A percentile compares a stretch with the other conserved stretches of the same genome.
Evolutionary conservation across 305 asterid species (phyloP).

Genomic region (Fraxinus platypoda): DNA sequence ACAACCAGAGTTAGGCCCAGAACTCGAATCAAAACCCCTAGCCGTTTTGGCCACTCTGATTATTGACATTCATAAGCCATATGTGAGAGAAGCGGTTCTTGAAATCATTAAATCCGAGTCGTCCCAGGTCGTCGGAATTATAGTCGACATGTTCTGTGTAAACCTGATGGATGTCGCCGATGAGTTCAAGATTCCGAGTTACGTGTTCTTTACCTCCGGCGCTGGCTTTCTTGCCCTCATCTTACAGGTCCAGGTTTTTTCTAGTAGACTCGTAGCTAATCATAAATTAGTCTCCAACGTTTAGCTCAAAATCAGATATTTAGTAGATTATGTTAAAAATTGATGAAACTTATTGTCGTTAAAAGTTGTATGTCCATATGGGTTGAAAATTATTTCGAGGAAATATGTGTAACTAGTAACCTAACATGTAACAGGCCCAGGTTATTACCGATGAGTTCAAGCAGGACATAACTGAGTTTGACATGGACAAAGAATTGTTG

Average conservation of each 20-base stretch:
- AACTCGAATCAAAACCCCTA: neutral
- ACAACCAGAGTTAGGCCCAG: neutral
- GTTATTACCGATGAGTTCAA: constrained; percentile 25
- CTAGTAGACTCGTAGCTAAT: neutral
- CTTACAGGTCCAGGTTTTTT: neutral
- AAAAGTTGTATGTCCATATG: too few species aligned
- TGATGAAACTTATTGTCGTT: too few species aligned
- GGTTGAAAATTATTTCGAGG: neutral
- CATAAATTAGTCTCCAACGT: too few species aligned
- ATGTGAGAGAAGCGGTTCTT: constrained; percentile 32
- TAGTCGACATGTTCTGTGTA: constrained; percentile 46
- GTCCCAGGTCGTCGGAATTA: constrained; percentile 26
- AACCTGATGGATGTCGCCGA: constrained; percentile 51
- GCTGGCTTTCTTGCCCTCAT: constrained; percentile 34
- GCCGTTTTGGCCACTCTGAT: neutral
- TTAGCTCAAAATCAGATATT: neutral
- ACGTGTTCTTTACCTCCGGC: constrained; percentile 40
- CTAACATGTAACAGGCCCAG: neutral
- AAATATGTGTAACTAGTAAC: neutral
- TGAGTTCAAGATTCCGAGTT: constrained; percentile 41
- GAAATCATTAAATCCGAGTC: neutral
- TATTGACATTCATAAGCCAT: constrained; percentile 27
- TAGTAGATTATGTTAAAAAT: too few species aligned
- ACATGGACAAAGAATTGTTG: constrained; percentile 16
- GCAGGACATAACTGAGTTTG: constrained; percentile 22